Conservation (phyloP, 495 filamentous ascomycete species). For the Cercophora newfieldiana region DNA sequence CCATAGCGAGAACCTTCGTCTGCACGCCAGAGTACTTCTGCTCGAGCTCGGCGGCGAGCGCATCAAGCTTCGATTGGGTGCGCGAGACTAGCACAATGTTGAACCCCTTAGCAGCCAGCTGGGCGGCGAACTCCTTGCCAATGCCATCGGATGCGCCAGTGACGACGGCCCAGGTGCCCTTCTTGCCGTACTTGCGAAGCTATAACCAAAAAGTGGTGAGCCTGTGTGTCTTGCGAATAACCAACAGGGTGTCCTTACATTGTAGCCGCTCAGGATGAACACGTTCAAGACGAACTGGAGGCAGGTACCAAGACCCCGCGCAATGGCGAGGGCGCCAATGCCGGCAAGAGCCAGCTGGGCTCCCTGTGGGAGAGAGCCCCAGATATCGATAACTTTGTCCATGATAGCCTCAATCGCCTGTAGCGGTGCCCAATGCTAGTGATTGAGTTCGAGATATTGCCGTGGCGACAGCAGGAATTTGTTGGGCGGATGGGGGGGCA, state of each 20-base stretch:
- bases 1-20: constrained; percentile 81
- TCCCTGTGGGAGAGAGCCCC: constrained; percentile 39
- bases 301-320: constrained; percentile 59
- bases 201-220: constrained; percentile 36
- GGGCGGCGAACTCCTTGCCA: constrained; percentile 92
- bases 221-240: not conserved
- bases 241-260: constrained; percentile 40
- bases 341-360: constrained; percentile 43
- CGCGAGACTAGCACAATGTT: constrained; percentile 93
- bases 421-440: not conserved
- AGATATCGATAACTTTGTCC: constrained; percentile 37
- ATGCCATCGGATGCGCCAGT: constrained; percentile 97
- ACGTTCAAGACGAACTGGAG: constrained; percentile 66
- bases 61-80: constrained; percentile 82
- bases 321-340: constrained; percentile 61
- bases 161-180: constrained; percentile 90
- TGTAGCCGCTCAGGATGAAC: constrained; percentile 69
- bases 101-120: constrained; percentile 88
- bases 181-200: constrained; percentile 88
- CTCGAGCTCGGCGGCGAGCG: constrained; percentile 73
- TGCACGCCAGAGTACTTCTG: constrained; percentile 63
- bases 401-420: constrained; percentile 25
- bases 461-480: not conserved
- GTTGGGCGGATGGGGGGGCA: not conserved
- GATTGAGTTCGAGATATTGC: not conserved